Conservation (phyloP, 2,329 filamentous ascomycete genomes). For the Colletotrichum tofieldiae region DNA sequence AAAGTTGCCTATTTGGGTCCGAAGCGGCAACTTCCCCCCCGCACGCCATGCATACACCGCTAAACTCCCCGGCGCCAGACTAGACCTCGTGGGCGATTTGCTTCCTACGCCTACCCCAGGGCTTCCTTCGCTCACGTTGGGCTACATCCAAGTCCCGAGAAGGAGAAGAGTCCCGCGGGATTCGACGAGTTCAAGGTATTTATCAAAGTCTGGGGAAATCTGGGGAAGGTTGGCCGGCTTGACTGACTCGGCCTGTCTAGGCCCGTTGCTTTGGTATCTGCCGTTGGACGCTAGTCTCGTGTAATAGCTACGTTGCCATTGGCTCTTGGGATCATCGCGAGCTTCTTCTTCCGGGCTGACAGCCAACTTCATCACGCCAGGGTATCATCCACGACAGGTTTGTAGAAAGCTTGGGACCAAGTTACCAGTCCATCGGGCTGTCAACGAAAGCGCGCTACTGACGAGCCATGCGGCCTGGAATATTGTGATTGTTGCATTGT, state of each 20-base stretch:
- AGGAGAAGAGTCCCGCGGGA: conserved; percentile 4
- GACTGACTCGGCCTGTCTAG: conserved; percentile 9
- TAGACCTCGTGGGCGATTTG: conserved; percentile 16
- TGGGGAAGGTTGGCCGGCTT: neutral
- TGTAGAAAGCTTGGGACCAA: neutral
- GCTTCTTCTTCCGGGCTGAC: neutral
- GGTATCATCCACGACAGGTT: conserved; percentile 2
- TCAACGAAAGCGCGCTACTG: neutral
- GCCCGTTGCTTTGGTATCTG: neutral
- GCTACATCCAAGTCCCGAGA: neutral
- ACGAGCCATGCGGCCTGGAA: neutral
- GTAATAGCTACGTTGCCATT: neutral
- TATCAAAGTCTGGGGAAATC: conserved; percentile 7
- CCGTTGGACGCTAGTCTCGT: neutral
- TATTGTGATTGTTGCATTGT: neutral
- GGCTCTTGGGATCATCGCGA: neutral
- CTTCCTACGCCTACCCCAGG: conserved; percentile 16
- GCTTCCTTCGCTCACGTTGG: neutral
- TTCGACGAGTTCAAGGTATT: neutral
- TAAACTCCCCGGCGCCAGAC: conserved; percentile 24
- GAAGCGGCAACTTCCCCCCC: conserved; percentile 28
- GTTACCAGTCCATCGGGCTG: neutral
- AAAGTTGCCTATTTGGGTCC: conserved; percentile 20
- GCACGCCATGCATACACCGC: conserved; percentile 22
- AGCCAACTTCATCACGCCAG: neutral